phyloP scores from a whole-genome alignment of 2,329 filamentous ascomycete species.

The Exophiala spinifera region DNA sequence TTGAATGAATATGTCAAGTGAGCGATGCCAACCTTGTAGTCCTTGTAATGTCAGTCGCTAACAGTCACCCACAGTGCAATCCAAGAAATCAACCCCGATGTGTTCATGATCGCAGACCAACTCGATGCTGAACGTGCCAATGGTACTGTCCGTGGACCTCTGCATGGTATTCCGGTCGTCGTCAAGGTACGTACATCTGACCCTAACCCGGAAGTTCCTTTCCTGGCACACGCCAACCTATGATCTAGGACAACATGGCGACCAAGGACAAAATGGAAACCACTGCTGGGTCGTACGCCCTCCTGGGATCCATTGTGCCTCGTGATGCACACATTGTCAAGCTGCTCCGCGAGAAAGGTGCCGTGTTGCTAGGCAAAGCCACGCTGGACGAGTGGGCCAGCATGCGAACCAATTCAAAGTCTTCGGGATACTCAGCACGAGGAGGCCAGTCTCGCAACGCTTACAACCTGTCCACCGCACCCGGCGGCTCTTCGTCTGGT shows the following conservation, averaged over 20 bases:
- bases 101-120: constrained; percentile 57
- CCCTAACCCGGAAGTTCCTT: too few species aligned
- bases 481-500: constrained; percentile 35
- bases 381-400: constrained; percentile 58
- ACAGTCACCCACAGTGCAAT: too few species aligned
- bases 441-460: constrained; percentile 63
- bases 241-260: constrained; percentile 29
- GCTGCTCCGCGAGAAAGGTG: constrained; percentile 29
- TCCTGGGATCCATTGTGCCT: constrained; percentile 15
- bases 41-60: too few species aligned
- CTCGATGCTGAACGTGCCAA: constrained; percentile 59
- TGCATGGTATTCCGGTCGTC: constrained; percentile 73
- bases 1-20: constrained; percentile 61
- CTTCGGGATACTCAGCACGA: constrained; percentile 63
- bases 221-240: too few species aligned
- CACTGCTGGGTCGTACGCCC: constrained; percentile 26
- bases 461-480: constrained; percentile 66
- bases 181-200: constrained; percentile 50
- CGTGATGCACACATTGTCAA: constrained; percentile 25
- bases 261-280: constrained; percentile 30
- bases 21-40: too few species aligned
- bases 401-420: constrained; percentile 65
- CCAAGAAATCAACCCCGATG: constrained; percentile 42
- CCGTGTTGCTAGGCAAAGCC: constrained; percentile 34
- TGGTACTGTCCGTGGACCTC: constrained; percentile 58